These are phyloP conservation scores for Fusarium sp. DNA, from an alignment of 2,329 filamentous ascomycete species.

Conservation along the genomic window DNA sequence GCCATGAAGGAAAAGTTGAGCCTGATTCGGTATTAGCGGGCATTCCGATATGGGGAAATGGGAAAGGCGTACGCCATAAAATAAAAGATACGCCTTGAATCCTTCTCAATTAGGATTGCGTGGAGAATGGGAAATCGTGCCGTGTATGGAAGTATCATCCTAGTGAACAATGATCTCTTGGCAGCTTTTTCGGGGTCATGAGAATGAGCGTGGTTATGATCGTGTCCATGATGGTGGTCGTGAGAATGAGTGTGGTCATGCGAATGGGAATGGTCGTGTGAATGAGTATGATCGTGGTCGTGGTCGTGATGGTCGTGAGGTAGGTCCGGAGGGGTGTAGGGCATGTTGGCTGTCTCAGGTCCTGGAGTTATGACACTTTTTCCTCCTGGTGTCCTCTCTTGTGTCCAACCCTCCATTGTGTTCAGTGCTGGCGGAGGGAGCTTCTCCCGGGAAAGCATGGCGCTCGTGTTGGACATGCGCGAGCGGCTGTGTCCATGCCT, in stretches of 20 bases:
- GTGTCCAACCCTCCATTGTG: slow-evolving; percentile 55
- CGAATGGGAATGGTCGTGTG: slow-evolving; percentile 32
- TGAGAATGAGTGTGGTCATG: slow-evolving; percentile 26
- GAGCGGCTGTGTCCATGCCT: slow-evolving; percentile 48
- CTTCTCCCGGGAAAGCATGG: slow-evolving; percentile 48
- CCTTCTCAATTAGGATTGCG: slow-evolving; percentile 88
- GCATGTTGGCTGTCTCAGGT: slow-evolving; percentile 44
- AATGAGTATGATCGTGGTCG: slow-evolving; percentile 44
- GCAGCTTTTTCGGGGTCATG: slow-evolving; percentile 56
- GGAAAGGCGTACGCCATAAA: slow-evolving; percentile 81
- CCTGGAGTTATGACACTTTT: slow-evolving; percentile 54
- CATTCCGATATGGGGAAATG: slow-evolving; percentile 13
- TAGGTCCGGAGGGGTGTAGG: slow-evolving; percentile 48
- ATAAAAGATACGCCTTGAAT: slow-evolving; percentile 95
- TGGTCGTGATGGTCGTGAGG: slow-evolving; percentile 45
- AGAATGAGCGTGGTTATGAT: slow-evolving; percentile 47
- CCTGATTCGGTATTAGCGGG: slow-evolving; percentile 58
- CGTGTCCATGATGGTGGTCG: slow-evolving; percentile 31
- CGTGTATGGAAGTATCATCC: slow-evolving; percentile 76
- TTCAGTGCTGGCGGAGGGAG: slow-evolving; percentile 49
- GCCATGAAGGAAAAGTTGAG: slow-evolving; percentile 96
- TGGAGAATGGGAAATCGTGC: slow-evolving; percentile 82
- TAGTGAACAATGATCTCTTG: slow-evolving; percentile 77
- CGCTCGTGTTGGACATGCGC: slow-evolving; percentile 48
- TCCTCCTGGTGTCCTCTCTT: slow-evolving; percentile 56